A percentile compares a stretch with the other conserved stretches of the same genome.
phyloP scores from a whole-genome alignment of 2,329 filamentous ascomycete genomes.

The Colletotrichum sp. region DNA sequence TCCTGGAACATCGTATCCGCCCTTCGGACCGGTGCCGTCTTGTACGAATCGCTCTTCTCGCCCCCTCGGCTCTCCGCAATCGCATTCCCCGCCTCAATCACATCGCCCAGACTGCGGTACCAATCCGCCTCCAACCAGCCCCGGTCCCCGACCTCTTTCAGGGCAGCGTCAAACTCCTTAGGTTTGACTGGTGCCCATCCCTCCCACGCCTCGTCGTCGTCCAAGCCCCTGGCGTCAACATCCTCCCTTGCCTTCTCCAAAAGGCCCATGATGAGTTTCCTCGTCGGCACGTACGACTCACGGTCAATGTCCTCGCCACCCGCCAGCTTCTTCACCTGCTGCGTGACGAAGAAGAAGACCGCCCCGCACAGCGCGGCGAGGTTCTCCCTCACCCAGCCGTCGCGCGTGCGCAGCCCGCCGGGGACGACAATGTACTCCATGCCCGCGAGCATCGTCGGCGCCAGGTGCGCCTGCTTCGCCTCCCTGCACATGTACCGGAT shows the following conservation, averaged over 20 bases:
- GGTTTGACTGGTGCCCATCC: constrained; percentile 55
- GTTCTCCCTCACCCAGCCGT: constrained; percentile 55
- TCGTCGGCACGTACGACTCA: constrained; percentile 49
- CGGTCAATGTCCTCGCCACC: constrained; percentile 42
- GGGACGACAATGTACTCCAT: constrained; percentile 62
- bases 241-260: constrained; percentile 41
- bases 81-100: constrained; percentile 38
- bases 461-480: constrained; percentile 64
- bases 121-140: constrained; percentile 68
- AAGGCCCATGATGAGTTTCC: constrained; percentile 42
- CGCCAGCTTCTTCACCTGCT: constrained; percentile 49
- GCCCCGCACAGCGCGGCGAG: constrained; percentile 62
- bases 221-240: constrained; percentile 35
- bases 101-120: constrained; percentile 64
- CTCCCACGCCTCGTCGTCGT: constrained; percentile 56
- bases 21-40: constrained; percentile 47
- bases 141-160: constrained; percentile 60
- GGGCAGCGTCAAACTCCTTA: constrained; percentile 66
- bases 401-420: constrained; percentile 46
- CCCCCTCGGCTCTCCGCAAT: constrained; percentile 2
- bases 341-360: constrained; percentile 64
- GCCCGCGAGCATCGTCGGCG: constrained; percentile 77
- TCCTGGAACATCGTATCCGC: constrained; percentile 78
- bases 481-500: constrained; percentile 70
- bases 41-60: constrained; percentile 32